Percentiles rank a stretch among this genome's conserved stretches.
Evolutionary conservation across 768 basidiomycete genomes (phyloP).

Genomic region (Cystofilobasidium capitatum): DNA sequence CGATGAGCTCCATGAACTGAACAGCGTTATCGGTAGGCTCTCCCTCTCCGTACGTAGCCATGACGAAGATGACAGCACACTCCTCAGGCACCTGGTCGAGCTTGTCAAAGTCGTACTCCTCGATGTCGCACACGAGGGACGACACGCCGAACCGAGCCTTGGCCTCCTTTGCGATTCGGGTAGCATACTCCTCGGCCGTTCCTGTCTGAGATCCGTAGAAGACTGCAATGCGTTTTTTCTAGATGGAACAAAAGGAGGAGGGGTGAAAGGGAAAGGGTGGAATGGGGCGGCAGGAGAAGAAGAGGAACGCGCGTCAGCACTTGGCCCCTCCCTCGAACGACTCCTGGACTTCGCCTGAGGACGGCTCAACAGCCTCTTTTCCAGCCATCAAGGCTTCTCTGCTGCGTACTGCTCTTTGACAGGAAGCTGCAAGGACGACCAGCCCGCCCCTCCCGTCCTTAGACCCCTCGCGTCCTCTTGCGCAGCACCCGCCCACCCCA

Average conservation of each 20-base stretch:
- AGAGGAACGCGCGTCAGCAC: neutral
- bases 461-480: neutral
- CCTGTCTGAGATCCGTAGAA: conserved; percentile 99
- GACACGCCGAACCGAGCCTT: conserved; percentile 92
- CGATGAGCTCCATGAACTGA: conserved; percentile 80
- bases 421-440: no score
- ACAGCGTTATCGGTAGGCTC: conserved; percentile 98
- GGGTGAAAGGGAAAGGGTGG: conserved; percentile 11
- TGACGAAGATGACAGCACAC: conserved; percentile 80
- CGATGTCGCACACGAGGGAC: conserved; percentile 93
- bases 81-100: conserved; percentile 83
- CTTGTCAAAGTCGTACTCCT: conserved; percentile 97
- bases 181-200: conserved; percentile 92
- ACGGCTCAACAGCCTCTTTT: neutral
- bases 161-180: conserved; percentile 93
- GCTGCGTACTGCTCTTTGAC: neutral
- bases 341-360: neutral
- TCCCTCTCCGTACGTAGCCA: conserved; percentile 98
- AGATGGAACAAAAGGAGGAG: neutral
- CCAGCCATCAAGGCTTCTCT: neutral
- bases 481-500: neutral
- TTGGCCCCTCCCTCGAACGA: no score
- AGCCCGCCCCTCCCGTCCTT: no score
- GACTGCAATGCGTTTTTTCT: conserved; percentile 96
- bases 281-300: conserved; percentile 15